Evolutionary conservation across 2,329 filamentous ascomycete species (phyloP), one percentile per base, ranked within the genome.

Genomic region (Scolecobasidium constrictum): DNA sequence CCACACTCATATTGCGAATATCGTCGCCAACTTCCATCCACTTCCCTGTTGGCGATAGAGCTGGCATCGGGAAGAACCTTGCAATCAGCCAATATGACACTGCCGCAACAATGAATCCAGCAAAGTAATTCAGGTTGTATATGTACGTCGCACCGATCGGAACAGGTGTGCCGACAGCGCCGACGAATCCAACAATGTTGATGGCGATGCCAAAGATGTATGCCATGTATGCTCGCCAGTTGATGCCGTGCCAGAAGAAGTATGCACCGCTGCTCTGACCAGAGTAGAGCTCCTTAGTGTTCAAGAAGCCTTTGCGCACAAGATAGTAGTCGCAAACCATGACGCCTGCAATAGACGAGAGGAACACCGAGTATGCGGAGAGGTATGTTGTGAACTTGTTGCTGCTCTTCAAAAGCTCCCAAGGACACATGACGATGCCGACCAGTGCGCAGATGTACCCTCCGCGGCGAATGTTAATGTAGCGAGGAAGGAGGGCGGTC

Each of bases 301-400:
- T 77, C 2, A 92, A 69, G 58, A 87, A 94, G 4, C 88, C 88
- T 46, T 74, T 79, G 45, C 88, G 82, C 4, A 94, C 84, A 44
- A 83, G 48, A 62, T 93, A 95, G 67, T 95, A 95, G 61, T 95
- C 88, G 51, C 72, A 75, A 47, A 87, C 69, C 66, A 94, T 92
- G 49, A 94, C 86, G n/a, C 88, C 88, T 1, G 86, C 87, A 48
- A 95, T 93, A 35, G 83, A 86, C 46, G 83, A 88, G n/a, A 95
- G 73, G 64, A 95, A 95, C 44, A 95, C 86, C 3, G 83, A 87
- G 67, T 94, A 94, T 1, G 88, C 83, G 1, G 84, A 92, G 1
- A 95, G 77, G 57, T 94, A 94, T 3, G 85, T 93, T 1, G 85
- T 92, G 66, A 94, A 94, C 62, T 81, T 79, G 67, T 90, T 94